phyloP scores from a whole-genome alignment of 768 basidiomycete genomes.

The Auriscalpium vulgare region DNA sequence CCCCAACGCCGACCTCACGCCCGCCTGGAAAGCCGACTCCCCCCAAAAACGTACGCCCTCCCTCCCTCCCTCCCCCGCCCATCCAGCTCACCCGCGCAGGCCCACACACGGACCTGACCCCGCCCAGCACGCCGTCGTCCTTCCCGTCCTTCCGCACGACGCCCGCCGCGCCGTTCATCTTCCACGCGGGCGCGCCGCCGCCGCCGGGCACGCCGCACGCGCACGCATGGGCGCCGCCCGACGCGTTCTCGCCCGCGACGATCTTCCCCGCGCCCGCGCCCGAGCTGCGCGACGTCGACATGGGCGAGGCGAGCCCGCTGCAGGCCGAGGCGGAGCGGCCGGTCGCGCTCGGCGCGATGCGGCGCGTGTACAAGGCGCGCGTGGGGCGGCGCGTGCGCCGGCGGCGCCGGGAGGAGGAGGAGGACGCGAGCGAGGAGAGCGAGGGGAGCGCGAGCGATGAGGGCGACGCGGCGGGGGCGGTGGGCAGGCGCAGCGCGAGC shows the following conservation, averaged over 20 bases:
- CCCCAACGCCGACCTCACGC: conserved; percentile 39
- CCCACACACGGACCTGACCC: conserved; percentile 35
- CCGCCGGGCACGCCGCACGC: conserved; percentile 33
- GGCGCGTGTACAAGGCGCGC: conserved; percentile 57
- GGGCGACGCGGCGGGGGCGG: conserved; percentile 24
- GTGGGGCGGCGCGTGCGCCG: conserved; percentile 35
- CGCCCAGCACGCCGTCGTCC: conserved; percentile 24
- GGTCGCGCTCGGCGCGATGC: conserved; percentile 59
- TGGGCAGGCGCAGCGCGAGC: conserved; percentile 1
- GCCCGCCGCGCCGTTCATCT: conserved; percentile 66
- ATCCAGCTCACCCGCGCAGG: conserved; percentile 37
- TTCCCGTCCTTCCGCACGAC: conserved; percentile 55
- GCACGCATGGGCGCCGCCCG: conserved; percentile 61
- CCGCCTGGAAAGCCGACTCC: conserved; percentile 57
- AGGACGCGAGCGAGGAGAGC: conserved; percentile 27
- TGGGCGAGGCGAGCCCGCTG: conserved; percentile 63
- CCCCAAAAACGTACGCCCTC: conserved; percentile 57
- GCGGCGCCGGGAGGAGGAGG: conserved; percentile 10
- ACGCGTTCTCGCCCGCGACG: conserved; percentile 50
- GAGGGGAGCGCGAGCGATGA: conserved; percentile 42
- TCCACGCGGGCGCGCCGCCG: conserved; percentile 34
- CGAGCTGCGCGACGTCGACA: conserved; percentile 64
- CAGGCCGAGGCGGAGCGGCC: conserved; percentile 37
- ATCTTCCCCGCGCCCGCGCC: conserved; percentile 50
- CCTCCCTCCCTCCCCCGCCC: conserved; percentile 16